Percentiles rank a stretch among this genome's conserved stretches.
These are phyloP conservation scores for Bretziella fagacearum DNA, from an alignment of 2,329 filamentous ascomycete genomes.

Conservation along the genomic window DNA sequence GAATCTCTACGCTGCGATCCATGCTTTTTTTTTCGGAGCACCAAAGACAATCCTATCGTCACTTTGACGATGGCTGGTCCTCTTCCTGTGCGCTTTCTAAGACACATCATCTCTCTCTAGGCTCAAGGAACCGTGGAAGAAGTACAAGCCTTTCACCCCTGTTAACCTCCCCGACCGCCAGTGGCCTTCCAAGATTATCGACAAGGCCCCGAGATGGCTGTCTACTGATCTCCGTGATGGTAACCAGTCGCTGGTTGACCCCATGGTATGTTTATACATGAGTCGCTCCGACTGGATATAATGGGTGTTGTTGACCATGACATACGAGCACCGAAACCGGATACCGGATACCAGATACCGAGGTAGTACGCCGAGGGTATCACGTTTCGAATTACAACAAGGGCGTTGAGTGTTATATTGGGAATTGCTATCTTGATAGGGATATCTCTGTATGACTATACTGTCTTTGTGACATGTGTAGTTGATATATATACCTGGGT, in stretches of 20 bases:
- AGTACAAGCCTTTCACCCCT: slow-evolving; percentile 52
- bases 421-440: too few species aligned
- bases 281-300: neutral
- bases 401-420: neutral
- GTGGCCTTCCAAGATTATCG: slow-evolving; percentile 71
- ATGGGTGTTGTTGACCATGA: too few species aligned
- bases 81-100: too few species aligned
- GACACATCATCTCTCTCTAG: slow-evolving; percentile 21
- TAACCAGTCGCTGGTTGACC: slow-evolving; percentile 83
- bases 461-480: too few species aligned
- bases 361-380: neutral
- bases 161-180: slow-evolving; percentile 48
- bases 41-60: too few species aligned
- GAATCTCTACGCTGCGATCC: neutral
- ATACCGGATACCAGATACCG: neutral
- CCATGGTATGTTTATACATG: slow-evolving; percentile 49
- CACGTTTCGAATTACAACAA: neutral
- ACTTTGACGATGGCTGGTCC: too few species aligned
- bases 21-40: too few species aligned
- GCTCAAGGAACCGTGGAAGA: slow-evolving; percentile 61
- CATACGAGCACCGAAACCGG: neutral
- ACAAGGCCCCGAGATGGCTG: slow-evolving; percentile 80
- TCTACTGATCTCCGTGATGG: slow-evolving; percentile 79
- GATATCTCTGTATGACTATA: too few species aligned
- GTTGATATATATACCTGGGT: too few species aligned